A percentile compares a stretch with the other conserved stretches of the same genome.
phyloP scores from a whole-genome alignment of 2,329 filamentous ascomycete species.

The Stagonosporopsis cucurbitacearum region DNA sequence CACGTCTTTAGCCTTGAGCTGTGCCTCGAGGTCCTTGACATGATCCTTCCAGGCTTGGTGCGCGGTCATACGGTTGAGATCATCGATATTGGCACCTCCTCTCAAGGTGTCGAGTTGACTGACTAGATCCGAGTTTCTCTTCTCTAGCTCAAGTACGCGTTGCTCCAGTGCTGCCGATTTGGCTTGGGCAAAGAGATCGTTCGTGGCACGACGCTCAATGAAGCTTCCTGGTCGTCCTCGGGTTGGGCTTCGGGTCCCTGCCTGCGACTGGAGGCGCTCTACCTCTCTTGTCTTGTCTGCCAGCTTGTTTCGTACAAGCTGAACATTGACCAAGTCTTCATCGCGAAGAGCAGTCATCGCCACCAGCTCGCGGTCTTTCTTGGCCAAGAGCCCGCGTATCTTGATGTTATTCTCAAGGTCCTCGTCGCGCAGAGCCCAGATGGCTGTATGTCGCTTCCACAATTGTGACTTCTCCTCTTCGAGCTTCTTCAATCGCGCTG shows the following conservation, averaged over 20 bases:
- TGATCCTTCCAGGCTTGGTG: constrained; percentile 47
- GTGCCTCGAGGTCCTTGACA: constrained; percentile 38
- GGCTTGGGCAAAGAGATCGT: constrained; percentile 52
- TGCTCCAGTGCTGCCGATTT: constrained; percentile 53
- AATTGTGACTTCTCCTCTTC: constrained; percentile 48
- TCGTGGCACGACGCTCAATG: constrained; percentile 45
- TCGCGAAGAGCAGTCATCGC: constrained; percentile 51
- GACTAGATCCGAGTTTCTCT: constrained; percentile 47
- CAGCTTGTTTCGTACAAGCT: constrained; percentile 49
- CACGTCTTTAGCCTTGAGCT: constrained; percentile 39
- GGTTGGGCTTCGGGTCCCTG: constrained; percentile 32
- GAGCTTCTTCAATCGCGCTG: constrained; percentile 40
- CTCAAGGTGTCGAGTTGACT: constrained; percentile 39
- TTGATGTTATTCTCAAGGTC: constrained; percentile 54
- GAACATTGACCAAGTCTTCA: constrained; percentile 52
- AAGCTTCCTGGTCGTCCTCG: constrained; percentile 40
- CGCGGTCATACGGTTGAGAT: constrained; percentile 43
- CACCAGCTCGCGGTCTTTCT: constrained; percentile 49
- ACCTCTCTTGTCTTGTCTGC: constrained; percentile 50
- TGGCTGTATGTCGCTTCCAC: constrained; percentile 49
- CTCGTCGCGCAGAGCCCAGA: constrained; percentile 52
- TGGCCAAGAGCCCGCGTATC: constrained; percentile 50
- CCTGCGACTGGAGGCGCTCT: constrained; percentile 35
- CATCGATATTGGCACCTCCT: constrained; percentile 38
- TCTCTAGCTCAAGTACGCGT: constrained; percentile 51